Evolutionary conservation across 306 rosid genomes (phyloP).

Genomic region (Prunus davidiana): DNA sequence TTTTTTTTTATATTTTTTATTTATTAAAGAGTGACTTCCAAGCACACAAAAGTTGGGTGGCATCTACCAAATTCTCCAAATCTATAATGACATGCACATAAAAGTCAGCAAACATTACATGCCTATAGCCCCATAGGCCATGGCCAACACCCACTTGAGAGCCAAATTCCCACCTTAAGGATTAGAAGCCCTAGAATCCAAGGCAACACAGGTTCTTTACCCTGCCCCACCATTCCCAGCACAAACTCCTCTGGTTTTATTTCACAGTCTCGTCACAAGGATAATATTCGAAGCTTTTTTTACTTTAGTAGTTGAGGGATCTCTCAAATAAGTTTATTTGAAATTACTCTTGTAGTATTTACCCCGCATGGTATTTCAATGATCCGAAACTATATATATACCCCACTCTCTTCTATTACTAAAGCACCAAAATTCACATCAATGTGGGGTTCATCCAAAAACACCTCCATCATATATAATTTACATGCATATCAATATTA

Average conservation of each 20-base stretch:
- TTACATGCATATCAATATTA: conserved; percentile 19
- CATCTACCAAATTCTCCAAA: conserved; percentile 34
- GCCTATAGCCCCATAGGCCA: conserved; percentile 24
- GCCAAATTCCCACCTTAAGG: conserved; percentile 31
- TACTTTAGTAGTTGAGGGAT: too few species aligned
- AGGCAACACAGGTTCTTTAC: conserved; percentile 48
- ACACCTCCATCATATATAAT: conserved; percentile 37
- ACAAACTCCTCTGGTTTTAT: conserved; percentile 39
- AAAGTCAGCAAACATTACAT: conserved; percentile 14
- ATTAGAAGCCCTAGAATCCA: conserved; percentile 70
- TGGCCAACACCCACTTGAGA: conserved; percentile 60
- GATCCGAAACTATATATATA: conserved; percentile 6
- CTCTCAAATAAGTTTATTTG: too few species aligned
- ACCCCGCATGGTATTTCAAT: background rate
- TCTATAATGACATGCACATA: conserved; percentile 18
- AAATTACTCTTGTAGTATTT: background rate
- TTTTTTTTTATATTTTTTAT: conserved; percentile 6
- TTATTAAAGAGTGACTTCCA: conserved; percentile 50
- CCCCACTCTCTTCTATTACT: conserved; percentile 33
- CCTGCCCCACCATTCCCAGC: conserved; percentile 57
- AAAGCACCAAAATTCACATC: conserved; percentile 37
- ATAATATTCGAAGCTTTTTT: background rate
- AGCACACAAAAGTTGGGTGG: conserved; percentile 48
- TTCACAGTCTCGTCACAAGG: background rate
- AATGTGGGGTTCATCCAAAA: conserved; percentile 44